Evolutionary conservation across 2,329 filamentous ascomycete genomes (phyloP).

Genomic region (Pleurostoma richardsiae): DNA sequence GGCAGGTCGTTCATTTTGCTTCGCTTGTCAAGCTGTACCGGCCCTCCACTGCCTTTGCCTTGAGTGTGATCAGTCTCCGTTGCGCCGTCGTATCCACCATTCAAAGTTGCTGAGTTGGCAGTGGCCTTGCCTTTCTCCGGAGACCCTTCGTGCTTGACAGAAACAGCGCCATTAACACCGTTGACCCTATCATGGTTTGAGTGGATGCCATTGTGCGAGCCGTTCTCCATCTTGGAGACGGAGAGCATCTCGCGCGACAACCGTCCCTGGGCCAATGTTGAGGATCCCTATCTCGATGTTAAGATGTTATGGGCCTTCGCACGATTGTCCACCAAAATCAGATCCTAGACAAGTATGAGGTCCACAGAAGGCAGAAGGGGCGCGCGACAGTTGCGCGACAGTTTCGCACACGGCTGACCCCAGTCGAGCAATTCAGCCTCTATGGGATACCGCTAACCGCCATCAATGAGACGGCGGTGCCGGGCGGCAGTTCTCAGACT

Average conservation of each 20-base stretch:
- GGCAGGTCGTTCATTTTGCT: slow-evolving; percentile 53
- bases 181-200: slow-evolving; percentile 49
- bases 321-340: too few relatives aligned
- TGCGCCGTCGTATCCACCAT: slow-evolving; percentile 19
- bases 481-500: too few relatives aligned
- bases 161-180: slow-evolving; percentile 33
- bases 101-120: slow-evolving; percentile 18
- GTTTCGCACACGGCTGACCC: too few relatives aligned
- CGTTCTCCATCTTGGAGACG: slow-evolving; percentile 26
- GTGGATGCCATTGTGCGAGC: slow-evolving; percentile 45
- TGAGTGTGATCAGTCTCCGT: slow-evolving; percentile 12
- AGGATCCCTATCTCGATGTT: too few relatives aligned
- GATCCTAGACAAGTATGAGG: too few relatives aligned
- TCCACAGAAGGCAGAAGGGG: too few relatives aligned
- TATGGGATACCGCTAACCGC: too few relatives aligned
- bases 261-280: slow-evolving; percentile 5
- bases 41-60: slow-evolving; percentile 12
- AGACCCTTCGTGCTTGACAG: slow-evolving; percentile 17
- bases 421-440: too few relatives aligned
- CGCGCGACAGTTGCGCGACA: too few relatives aligned
- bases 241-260: slow-evolving; percentile 8
- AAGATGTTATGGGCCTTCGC: too few relatives aligned
- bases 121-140: slow-evolving; percentile 27
- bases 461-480: too few relatives aligned
- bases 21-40: slow-evolving; percentile 19